Percentiles rank a stretch among this genome's conserved stretches.
Conservation (phyloP, 257 asterid genomes). For the Solanum ossicruentum region DNA sequence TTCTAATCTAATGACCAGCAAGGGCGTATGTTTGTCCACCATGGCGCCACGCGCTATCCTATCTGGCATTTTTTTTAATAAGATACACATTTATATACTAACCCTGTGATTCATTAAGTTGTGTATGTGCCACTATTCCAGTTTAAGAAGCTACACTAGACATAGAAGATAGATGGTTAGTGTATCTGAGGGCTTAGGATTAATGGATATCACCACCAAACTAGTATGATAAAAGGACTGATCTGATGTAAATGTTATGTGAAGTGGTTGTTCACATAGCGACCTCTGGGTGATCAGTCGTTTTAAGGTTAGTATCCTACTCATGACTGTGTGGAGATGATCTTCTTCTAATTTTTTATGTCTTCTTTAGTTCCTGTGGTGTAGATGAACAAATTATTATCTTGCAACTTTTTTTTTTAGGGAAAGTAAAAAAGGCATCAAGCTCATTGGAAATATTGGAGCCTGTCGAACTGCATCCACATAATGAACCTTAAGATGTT, state of each 20-base stretch:
- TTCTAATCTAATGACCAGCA: no score
- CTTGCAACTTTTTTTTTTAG: neutral
- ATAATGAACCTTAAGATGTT: neutral
- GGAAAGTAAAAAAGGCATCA: neutral
- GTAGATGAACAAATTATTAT: neutral
- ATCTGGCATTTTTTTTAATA: neutral
- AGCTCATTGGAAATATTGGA: neutral
- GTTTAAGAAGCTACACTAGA: neutral
- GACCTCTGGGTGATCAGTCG: neutral
- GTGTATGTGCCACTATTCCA: neutral
- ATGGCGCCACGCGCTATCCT: neutral
- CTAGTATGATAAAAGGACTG: neutral
- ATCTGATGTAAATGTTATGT: neutral
- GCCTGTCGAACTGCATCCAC: neutral
- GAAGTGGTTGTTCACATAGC: neutral
- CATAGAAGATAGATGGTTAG: neutral
- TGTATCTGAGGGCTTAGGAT: neutral
- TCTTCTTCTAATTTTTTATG: neutral
- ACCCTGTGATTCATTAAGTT: neutral
- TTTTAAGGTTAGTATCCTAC: neutral
- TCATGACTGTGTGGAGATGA: neutral
- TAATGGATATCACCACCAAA: neutral
- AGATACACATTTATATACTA: neutral
- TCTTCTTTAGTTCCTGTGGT: neutral
- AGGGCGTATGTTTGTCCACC: no score